Percentiles rank a stretch among this genome's conserved stretches.
Conservation (phyloP, 2,329 filamentous ascomycete genomes). For the Apiospora saccharicola region DNA sequence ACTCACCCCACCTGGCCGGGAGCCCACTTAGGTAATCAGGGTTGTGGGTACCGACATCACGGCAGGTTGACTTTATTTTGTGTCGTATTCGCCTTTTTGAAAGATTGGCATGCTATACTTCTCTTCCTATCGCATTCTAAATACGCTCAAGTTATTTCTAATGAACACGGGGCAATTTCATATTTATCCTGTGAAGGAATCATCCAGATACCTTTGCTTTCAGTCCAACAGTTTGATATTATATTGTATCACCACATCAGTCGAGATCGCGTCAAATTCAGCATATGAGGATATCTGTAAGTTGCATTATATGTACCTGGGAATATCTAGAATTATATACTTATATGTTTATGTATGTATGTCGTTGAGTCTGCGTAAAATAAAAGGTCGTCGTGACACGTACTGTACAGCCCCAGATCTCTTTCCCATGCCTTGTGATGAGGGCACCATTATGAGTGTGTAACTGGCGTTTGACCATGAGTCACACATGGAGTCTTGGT, state of each 20-base stretch:
- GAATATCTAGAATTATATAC: slow-evolving; percentile 14
- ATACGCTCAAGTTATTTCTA: neutral
- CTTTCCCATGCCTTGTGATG: neutral
- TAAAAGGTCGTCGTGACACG: neutral
- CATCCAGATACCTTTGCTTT: neutral
- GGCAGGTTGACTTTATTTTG: neutral
- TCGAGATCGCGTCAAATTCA: neutral
- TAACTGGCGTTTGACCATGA: neutral
- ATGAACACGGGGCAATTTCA: neutral
- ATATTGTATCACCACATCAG: neutral
- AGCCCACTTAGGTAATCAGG: slow-evolving; percentile 12
- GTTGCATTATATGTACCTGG: slow-evolving; percentile 5
- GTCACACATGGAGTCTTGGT: neutral
- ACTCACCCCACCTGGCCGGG: neutral
- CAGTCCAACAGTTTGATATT: too few relatives aligned
- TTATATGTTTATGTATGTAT: slow-evolving; percentile 1
- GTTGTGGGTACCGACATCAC: neutral
- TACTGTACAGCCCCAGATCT: neutral
- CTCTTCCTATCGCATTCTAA: neutral
- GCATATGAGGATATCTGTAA: neutral
- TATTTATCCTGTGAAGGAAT: neutral
- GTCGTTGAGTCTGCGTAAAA: neutral
- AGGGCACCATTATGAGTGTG: neutral
- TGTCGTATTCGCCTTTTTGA: neutral
- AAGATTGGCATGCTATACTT: neutral